Conservation (phyloP, 371 early-diverging fungal genomes). For the Dichotomocladium elegans region DNA sequence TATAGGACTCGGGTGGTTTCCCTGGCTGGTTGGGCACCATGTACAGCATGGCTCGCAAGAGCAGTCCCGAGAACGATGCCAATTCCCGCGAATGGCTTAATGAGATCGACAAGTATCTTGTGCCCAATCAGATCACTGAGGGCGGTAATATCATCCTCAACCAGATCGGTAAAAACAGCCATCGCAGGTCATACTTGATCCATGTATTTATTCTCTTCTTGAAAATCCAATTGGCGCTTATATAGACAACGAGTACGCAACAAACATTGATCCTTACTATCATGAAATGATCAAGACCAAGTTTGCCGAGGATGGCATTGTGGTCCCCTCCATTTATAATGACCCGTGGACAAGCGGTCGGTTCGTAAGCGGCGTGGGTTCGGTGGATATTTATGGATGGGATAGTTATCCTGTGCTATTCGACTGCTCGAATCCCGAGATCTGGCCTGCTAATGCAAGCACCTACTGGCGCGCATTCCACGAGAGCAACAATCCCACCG, state of each 20-base stretch:
- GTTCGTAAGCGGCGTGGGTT: slow-evolving; percentile 1
- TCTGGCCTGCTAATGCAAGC: slow-evolving; percentile 2
- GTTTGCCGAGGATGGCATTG: slow-evolving; percentile 9
- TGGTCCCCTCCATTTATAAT: slow-evolving; percentile 6
- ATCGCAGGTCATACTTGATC: too few relatives aligned
- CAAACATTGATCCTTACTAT: slow-evolving; percentile 3
- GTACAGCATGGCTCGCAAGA: slow-evolving; percentile 1
- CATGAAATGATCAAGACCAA: slow-evolving; percentile 3
- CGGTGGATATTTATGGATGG: slow-evolving; percentile 11
- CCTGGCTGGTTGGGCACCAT: slow-evolving; percentile 5
- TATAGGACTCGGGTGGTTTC: slow-evolving; percentile 13
- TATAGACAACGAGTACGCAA: slow-evolving; percentile 7
- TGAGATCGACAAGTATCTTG: slow-evolving; percentile 11
- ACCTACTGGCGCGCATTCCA: slow-evolving; percentile 1
- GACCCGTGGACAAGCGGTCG: background rate
- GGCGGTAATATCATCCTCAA: slow-evolving; percentile 5
- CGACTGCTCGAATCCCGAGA: slow-evolving; percentile 9
- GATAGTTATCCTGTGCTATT: slow-evolving; percentile 9
- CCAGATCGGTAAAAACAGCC: slow-evolving; percentile 4
- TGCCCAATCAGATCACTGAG: slow-evolving; percentile 10
- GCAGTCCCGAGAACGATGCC: slow-evolving; percentile 3
- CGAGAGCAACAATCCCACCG: background rate
- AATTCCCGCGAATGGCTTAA: slow-evolving; percentile 5
- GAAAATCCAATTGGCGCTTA: background rate
- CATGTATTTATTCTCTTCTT: background rate